These are phyloP conservation scores for Aspergillus glaucus DNA, from an alignment of 2,329 filamentous ascomycete species.

Conservation along the genomic window DNA sequence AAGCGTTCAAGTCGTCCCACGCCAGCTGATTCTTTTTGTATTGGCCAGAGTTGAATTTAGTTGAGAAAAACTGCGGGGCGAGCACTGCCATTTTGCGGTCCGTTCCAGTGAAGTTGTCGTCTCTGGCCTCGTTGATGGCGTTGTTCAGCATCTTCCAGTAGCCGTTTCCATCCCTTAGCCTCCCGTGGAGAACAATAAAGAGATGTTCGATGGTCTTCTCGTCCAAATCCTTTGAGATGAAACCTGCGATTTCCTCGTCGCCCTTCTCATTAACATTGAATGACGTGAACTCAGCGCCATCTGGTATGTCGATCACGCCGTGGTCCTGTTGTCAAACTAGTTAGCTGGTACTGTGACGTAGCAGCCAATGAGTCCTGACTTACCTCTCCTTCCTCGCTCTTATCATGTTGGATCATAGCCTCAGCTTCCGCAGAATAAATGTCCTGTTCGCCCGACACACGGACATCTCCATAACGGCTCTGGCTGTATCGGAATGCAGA, in stretches of 20 bases:
- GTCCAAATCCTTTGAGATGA: constrained; percentile 8
- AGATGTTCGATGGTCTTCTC: constrained; percentile 4
- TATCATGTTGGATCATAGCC: constrained; percentile 1
- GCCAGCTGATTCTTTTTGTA: constrained; percentile 9
- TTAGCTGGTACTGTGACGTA: neutral
- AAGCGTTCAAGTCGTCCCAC: constrained; percentile 12
- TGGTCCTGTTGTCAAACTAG: constrained; percentile 5
- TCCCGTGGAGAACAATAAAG: constrained; percentile 11
- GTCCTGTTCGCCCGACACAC: constrained; percentile 3
- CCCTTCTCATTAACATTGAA: constrained; percentile 6
- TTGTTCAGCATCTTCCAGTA: constrained; percentile 10
- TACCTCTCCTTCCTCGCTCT: constrained; percentile 1
- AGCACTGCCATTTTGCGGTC: constrained; percentile 11
- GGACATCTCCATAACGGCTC: constrained; percentile 1
- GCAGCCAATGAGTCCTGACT: neutral
- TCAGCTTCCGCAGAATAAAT: constrained; percentile 7
- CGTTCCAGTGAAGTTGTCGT: constrained; percentile 1
- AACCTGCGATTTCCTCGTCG: constrained; percentile 7
- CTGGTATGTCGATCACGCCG: constrained; percentile 5
- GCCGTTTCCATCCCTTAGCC: constrained; percentile 8
- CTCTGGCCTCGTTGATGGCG: constrained; percentile 8
- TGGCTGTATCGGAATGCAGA: constrained; percentile 3
- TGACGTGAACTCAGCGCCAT: constrained; percentile 9
- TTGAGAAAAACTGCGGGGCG: constrained; percentile 11
- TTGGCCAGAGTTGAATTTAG: constrained; percentile 9